Conservation (phyloP, 345 rosid species). For the Eucalyptus cladocalyx region DNA sequence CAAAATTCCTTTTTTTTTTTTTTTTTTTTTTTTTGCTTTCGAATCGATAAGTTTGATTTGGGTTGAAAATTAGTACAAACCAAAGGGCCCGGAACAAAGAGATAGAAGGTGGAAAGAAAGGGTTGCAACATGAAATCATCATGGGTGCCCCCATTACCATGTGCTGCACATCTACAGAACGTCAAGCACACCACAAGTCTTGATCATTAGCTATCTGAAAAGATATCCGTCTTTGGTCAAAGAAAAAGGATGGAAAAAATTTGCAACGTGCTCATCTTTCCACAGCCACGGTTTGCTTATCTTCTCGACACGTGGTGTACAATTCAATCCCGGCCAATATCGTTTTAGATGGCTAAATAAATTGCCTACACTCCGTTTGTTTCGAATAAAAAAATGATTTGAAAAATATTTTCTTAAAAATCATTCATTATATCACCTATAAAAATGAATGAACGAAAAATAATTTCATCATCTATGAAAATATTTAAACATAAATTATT, state of each 20-base stretch:
- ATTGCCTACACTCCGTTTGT: background rate
- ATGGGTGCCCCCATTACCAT: background rate
- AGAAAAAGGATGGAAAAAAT: background rate
- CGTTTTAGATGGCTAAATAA: background rate
- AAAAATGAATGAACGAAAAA: background rate
- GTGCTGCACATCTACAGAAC: background rate
- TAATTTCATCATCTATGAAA: rapidly evolving
- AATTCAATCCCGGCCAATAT: background rate
- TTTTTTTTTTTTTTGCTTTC: no score
- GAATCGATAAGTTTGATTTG: background rate
- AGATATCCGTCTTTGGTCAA: background rate
- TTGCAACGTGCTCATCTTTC: background rate
- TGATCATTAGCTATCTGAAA: background rate
- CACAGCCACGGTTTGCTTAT: background rate
- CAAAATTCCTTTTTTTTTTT: no score
- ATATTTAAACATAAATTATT: no score
- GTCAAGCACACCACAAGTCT: background rate
- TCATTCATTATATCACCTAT: rapidly evolving
- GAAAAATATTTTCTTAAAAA: no score
- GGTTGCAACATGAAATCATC: background rate
- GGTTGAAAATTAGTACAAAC: background rate
- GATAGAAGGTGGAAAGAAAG: background rate
- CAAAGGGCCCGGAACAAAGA: background rate
- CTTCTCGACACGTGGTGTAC: background rate
- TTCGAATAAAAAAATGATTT: no score